Percentiles rank a stretch among this genome's conserved stretches.
phyloP scores from a whole-genome alignment of 768 basidiomycete species.

The Mycena floridula region DNA sequence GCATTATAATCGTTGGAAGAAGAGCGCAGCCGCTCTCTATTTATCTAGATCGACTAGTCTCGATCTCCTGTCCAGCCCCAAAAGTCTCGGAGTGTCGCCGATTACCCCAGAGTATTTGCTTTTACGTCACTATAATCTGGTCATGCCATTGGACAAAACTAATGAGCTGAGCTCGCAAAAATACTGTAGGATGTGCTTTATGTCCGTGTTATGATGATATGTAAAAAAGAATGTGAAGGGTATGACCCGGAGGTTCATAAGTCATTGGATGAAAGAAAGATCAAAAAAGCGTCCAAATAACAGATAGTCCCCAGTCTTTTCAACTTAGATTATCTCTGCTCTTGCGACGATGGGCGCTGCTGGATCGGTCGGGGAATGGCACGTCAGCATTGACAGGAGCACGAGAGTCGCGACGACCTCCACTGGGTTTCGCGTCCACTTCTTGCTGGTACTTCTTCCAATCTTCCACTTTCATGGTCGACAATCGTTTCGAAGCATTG shows the following conservation, averaged over 20 bases:
- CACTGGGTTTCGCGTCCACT: slow-evolving; percentile 21
- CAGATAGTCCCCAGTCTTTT: slow-evolving; percentile 8
- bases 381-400: slow-evolving; percentile 31
- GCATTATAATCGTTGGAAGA: slow-evolving; percentile 11
- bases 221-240: too few relatives aligned
- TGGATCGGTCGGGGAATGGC: slow-evolving; percentile 47
- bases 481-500: slow-evolving; percentile 54
- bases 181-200: background rate
- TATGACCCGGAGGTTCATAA: too few relatives aligned
- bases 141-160: too few relatives aligned
- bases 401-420: slow-evolving; percentile 28
- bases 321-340: slow-evolving; percentile 31
- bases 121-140: too few relatives aligned
- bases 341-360: slow-evolving; percentile 22
- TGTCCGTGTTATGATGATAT: too few relatives aligned
- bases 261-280: slow-evolving; percentile 6
- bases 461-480: slow-evolving; percentile 78
- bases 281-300: slow-evolving; percentile 10
- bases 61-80: background rate
- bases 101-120: too few relatives aligned
- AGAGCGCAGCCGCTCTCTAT: background rate
- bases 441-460: slow-evolving; percentile 75
- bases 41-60: too few relatives aligned
- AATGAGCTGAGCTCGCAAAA: too few relatives aligned
- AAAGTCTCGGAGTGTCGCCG: background rate